Conservation (phyloP, 257 asterid genomes). For the Solanum acaule region DNA sequence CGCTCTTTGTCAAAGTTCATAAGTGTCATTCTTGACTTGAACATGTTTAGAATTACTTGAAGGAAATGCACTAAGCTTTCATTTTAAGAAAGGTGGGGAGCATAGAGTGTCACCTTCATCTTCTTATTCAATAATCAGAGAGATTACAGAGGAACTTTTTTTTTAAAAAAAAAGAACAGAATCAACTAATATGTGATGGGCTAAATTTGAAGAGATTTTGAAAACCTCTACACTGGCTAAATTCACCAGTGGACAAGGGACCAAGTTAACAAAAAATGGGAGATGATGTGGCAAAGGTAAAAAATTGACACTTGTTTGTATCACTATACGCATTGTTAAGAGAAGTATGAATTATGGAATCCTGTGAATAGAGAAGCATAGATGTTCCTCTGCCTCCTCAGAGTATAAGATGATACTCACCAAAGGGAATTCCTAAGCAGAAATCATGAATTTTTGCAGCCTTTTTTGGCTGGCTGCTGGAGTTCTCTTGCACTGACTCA, state of each 20-base stretch:
- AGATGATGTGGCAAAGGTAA: background rate
- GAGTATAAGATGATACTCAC: constrained; percentile 29
- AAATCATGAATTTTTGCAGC: constrained; percentile 91
- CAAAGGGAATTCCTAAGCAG: constrained; percentile 92
- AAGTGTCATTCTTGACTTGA: background rate
- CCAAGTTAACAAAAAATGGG: background rate
- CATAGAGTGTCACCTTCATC: background rate
- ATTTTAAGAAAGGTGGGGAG: background rate
- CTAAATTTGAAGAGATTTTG: background rate
- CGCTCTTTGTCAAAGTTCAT: background rate
- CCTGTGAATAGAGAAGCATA: background rate
- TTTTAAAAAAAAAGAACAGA: background rate
- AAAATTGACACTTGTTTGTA: background rate
- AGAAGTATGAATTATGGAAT: background rate
- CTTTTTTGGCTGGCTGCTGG: constrained; percentile 29
- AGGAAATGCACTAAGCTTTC: background rate
- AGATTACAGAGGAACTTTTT: background rate
- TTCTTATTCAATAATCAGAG: background rate
- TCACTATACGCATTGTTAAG: background rate
- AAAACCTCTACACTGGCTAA: background rate
- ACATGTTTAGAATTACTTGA: background rate
- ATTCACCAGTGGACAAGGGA: background rate
- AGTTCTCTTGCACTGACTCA: constrained; percentile 28
- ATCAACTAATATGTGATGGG: background rate
- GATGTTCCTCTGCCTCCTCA: background rate